Evolutionary conservation across 257 asterid genomes (phyloP), one percentile per base, ranked within the genome.

Genomic region (Rauvolfia tetraphylla): DNA sequence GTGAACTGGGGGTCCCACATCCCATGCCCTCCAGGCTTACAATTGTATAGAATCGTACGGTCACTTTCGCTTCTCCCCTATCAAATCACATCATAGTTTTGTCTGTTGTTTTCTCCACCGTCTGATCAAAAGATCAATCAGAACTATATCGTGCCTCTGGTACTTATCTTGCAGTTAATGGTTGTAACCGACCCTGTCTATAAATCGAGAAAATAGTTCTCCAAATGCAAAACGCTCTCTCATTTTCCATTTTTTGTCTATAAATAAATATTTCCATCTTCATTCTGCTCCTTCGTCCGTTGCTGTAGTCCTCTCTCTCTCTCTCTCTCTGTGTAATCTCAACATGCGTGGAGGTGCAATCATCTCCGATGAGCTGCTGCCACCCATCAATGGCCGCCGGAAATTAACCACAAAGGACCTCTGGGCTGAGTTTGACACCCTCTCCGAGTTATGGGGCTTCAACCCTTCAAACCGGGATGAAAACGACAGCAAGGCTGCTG

Each of bases 261-360:
- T n/a, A n/a, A n/a, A n/a, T n/a, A n/a, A n/a, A n/a, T n/a, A n/a
- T 46, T 46, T 46, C 51, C 51, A 3, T 46, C 51, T 46, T 46
- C 14, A 1, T 46, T 7, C 51, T 3, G 51, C 14, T 41, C 44
- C 8, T 8, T 41, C 44, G 3, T 3, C 8, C 3, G 8, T 41
- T 41, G 22, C 5, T 15, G 2, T 49, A 7, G 8, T 8, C 14
- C 8, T 5, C 49, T 41, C 0, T 3, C 8, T 41, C 4, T 41
- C 44, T 41, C 5, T 6, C 8, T 8, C 49, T 61, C 23, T 31
- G n/a, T 29, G 39, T 12, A 3, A 6, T 63, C 0, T 17, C 42
- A 85, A 75, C 22, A 92, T 93, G 98, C 91, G 98, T 80, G 98
- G 98, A 41, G 98, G 98, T 70, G 90, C 96, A 54, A 85, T 88